Percentiles rank a stretch among this genome's conserved stretches.
Conservation (phyloP, 352 stramenopile genomes). For the Globisporangium irregulare region DNA sequence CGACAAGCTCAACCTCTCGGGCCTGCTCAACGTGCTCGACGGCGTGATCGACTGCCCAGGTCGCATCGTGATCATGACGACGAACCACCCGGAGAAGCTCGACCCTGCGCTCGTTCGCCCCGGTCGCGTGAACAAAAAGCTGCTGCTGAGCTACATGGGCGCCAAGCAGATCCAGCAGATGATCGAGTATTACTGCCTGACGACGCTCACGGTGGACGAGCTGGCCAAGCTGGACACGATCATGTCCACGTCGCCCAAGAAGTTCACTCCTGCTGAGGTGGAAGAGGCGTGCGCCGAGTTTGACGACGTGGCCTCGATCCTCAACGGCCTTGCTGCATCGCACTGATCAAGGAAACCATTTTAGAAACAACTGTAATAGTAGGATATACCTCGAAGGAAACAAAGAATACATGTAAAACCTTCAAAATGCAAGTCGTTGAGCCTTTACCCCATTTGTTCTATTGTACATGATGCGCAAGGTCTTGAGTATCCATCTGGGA, state of each 20-base stretch:
- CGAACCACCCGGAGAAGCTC: slow-evolving; percentile 91
- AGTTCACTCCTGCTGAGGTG: slow-evolving; percentile 20
- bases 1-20: slow-evolving; percentile 72
- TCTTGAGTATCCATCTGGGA: no score
- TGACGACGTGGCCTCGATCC: slow-evolving; percentile 7
- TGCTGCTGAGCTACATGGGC: slow-evolving; percentile 20
- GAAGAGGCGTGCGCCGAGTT: slow-evolving; percentile 23
- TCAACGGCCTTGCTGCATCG: background rate
- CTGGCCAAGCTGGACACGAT: background rate
- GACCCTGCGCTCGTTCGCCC: slow-evolving; percentile 89
- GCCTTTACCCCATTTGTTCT: no score
- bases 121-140: slow-evolving; percentile 87
- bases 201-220: slow-evolving; percentile 6
- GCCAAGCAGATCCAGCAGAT: slow-evolving; percentile 17
- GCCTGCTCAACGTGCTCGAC: slow-evolving; percentile 89
- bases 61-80: slow-evolving; percentile 92
- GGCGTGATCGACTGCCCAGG: slow-evolving; percentile 88
- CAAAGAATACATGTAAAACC: background rate
- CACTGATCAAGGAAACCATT: background rate
- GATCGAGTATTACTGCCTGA: slow-evolving; percentile 29
- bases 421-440: background rate
- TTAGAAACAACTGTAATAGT: background rate
- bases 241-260: slow-evolving; percentile 11
- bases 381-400: background rate
- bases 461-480: no score